These are phyloP conservation scores for Gastrolobium villosum DNA, from an alignment of 306 rosid species.

Conservation along the genomic window DNA sequence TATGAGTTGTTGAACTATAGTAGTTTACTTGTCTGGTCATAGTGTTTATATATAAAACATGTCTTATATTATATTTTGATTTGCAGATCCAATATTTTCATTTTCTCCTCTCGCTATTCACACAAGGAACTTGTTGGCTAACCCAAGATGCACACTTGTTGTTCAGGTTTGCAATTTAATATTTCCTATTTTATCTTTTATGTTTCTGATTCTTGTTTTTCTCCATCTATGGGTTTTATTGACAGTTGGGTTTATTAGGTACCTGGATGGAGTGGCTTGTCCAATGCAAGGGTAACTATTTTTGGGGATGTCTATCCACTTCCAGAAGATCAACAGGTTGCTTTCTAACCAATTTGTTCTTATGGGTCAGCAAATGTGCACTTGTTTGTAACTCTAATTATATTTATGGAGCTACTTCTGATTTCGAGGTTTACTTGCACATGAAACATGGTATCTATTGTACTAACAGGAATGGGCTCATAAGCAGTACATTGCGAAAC, in stretches of 20 bases:
- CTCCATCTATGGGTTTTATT: constrained; percentile 51
- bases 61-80: constrained; percentile 28
- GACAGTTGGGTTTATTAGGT: constrained; percentile 66
- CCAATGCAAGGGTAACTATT: constrained; percentile 99
- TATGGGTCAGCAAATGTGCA: constrained; percentile 16
- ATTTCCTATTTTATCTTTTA: constrained; percentile 35
- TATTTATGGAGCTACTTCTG: constrained; percentile 31
- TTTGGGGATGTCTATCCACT: constrained; percentile 98
- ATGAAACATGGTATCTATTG: constrained; percentile 44
- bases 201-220: constrained; percentile 43
- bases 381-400: constrained; percentile 26
- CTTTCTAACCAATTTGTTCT: constrained; percentile 39
- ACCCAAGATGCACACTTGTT: constrained; percentile 97
- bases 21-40: constrained; percentile 32
- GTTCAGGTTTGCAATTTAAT: constrained; percentile 83
- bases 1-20: constrained; percentile 12
- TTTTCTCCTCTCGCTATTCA: constrained; percentile 99
- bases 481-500: constrained; percentile 96
- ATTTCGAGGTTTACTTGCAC: constrained; percentile 33
- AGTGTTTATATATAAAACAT: constrained; percentile 17
- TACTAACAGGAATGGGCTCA: constrained; percentile 95
- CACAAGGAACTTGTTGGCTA: constrained; percentile 90
- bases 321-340: constrained; percentile 92
- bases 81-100: constrained; percentile 93
- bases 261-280: constrained; percentile 99